Conservation (phyloP, 371 early-diverging fungal genomes). For the Phascolomyces articulosus region DNA sequence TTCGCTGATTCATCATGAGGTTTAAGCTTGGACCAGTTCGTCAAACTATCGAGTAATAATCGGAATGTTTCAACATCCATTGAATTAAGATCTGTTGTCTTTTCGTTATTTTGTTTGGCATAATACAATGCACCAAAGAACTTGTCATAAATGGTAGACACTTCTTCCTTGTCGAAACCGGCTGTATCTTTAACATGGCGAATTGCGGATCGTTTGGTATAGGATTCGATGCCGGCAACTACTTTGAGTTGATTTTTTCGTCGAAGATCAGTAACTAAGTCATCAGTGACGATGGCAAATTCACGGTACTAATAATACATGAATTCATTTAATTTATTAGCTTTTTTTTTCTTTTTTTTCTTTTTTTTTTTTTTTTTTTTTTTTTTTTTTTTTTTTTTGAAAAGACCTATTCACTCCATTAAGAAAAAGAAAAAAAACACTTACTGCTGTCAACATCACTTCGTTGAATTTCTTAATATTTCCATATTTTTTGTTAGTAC, state of each 20-base stretch:
- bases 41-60: slow-evolving; percentile 30
- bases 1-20: slow-evolving; percentile 17
- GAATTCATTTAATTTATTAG: too few species aligned
- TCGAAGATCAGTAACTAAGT: slow-evolving; percentile 80
- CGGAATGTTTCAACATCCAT: slow-evolving; percentile 70
- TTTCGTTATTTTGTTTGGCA: slow-evolving; percentile 46
- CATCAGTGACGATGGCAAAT: slow-evolving; percentile 83
- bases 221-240: slow-evolving; percentile 93
- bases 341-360: not conserved
- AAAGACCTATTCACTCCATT: too few species aligned
- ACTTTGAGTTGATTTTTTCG: slow-evolving; percentile 91
- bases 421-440: not conserved
- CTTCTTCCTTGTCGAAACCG: slow-evolving; percentile 83
- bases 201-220: slow-evolving; percentile 87
- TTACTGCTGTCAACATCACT: slow-evolving; percentile 81
- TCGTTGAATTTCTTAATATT: slow-evolving; percentile 80
- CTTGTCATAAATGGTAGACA: slow-evolving; percentile 87
- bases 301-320: slow-evolving; percentile 67
- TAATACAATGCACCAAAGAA: slow-evolving; percentile 87
- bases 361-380: too few species aligned
- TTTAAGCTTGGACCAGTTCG: slow-evolving; percentile 29
- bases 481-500: not conserved
- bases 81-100: slow-evolving; percentile 12
- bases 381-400: too few species aligned
- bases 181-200: slow-evolving; percentile 77